A percentile compares a stretch with the other conserved stretches of the same genome.
Conservation (phyloP, 1,284 basidiomycete genomes). For the Ganoderma boninense region DNA sequence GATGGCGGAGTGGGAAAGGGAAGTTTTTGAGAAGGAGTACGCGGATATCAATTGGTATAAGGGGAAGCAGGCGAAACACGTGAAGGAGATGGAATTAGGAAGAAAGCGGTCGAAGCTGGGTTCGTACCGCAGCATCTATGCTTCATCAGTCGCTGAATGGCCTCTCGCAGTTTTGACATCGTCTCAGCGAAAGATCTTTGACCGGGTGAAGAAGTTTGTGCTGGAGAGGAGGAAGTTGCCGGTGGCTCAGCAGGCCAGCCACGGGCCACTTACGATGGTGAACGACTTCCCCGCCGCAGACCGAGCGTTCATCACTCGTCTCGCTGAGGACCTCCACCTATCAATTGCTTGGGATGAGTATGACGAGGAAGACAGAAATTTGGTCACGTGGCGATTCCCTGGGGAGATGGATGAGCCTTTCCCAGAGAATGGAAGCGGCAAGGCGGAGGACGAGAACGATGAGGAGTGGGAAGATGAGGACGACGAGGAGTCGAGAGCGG, state of each 20-base stretch:
- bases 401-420: slow-evolving; percentile 53
- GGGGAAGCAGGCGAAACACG: slow-evolving; percentile 84
- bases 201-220: slow-evolving; percentile 80
- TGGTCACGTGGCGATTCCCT: slow-evolving; percentile 72
- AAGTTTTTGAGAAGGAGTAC: slow-evolving; percentile 91
- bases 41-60: slow-evolving; percentile 91
- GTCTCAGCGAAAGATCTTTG: slow-evolving; percentile 80
- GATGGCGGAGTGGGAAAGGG: slow-evolving; percentile 88
- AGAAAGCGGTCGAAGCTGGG: slow-evolving; percentile 60
- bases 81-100: slow-evolving; percentile 64
- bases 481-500: slow-evolving; percentile 58
- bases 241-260: slow-evolving; percentile 44
- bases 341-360: slow-evolving; percentile 89
- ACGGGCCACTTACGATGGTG: slow-evolving; percentile 67
- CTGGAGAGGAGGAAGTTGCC: slow-evolving; percentile 56
- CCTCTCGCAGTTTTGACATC: slow-evolving; percentile 67
- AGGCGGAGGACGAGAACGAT: slow-evolving; percentile 40
- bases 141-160: neutral
- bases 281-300: slow-evolving; percentile 85
- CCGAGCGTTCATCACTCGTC: slow-evolving; percentile 75
- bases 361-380: slow-evolving; percentile 82
- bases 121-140: slow-evolving; percentile 40
- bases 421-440: slow-evolving; percentile 45
- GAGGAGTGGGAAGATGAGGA: slow-evolving; percentile 57
- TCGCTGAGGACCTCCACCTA: slow-evolving; percentile 82